Evolutionary conservation across 352 stramenopile species (phyloP).

Genomic region (Pythium chondricola): DNA sequence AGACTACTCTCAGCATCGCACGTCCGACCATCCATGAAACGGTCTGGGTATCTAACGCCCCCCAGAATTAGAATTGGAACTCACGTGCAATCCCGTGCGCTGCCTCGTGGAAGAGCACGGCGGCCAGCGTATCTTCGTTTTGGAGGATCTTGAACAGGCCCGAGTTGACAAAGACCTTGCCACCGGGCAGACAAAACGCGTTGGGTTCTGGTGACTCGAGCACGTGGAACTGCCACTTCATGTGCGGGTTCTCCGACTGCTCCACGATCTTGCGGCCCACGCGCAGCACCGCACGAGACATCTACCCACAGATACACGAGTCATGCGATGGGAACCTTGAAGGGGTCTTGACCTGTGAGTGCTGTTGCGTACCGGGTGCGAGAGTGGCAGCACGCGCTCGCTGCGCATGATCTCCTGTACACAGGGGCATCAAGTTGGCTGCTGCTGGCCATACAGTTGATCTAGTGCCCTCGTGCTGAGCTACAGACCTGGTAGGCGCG

Average conservation of each 20-base stretch:
- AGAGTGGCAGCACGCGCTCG: slow-evolving; percentile 34
- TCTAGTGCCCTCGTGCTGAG: too few relatives aligned
- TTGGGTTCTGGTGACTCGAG: slow-evolving; percentile 62
- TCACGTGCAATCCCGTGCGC: slow-evolving; percentile 58
- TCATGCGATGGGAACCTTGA: too few relatives aligned
- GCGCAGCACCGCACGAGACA: slow-evolving; percentile 47
- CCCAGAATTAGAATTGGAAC: too few relatives aligned
- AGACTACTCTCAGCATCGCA: too few relatives aligned
- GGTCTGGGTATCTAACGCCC: too few relatives aligned
- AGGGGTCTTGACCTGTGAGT: too few relatives aligned
- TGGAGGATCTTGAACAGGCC: slow-evolving; percentile 61
- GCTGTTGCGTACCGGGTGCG: slow-evolving; percentile 30
- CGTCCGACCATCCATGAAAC: too few relatives aligned
- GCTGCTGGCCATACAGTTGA: too few relatives aligned
- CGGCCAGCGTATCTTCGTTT: slow-evolving; percentile 55
- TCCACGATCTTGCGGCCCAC: slow-evolving; percentile 48
- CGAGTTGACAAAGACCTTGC: slow-evolving; percentile 72
- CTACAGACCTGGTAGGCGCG: slow-evolving; percentile 35
- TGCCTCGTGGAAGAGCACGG: slow-evolving; percentile 70
- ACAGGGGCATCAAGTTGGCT: not conserved
- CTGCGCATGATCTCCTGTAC: slow-evolving; percentile 29
- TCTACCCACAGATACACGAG: slow-evolving; percentile 34
- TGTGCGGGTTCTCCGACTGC: slow-evolving; percentile 32
- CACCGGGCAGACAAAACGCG: slow-evolving; percentile 64
- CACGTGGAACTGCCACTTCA: slow-evolving; percentile 74